Conservation (phyloP, 192 early-diverging fungal genomes). For the Linnemannia exigua region DNA sequence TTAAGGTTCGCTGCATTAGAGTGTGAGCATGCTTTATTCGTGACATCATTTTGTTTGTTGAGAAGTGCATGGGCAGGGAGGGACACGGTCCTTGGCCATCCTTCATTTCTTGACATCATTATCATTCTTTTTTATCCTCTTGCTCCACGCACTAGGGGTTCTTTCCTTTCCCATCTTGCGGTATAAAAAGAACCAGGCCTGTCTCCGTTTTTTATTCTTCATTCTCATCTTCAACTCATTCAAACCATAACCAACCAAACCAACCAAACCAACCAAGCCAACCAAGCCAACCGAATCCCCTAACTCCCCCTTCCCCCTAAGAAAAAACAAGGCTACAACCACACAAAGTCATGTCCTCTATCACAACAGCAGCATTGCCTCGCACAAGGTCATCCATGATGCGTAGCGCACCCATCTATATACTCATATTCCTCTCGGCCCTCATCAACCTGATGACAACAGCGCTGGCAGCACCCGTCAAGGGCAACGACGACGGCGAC, state of each 20-base stretch:
- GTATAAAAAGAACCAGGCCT: constrained; percentile 10
- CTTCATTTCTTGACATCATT: background rate
- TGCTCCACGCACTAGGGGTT: too few relatives aligned
- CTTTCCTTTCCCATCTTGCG: background rate
- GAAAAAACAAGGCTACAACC: background rate
- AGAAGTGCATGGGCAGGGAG: background rate
- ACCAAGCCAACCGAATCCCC: too few relatives aligned
- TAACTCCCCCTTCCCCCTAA: background rate
- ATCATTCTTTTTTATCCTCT: background rate
- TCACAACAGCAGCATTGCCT: constrained; percentile 15
- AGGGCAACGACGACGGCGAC: constrained; percentile 1
- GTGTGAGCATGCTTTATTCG: background rate
- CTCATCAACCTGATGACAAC: constrained; percentile 44
- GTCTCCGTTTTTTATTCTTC: constrained; percentile 1
- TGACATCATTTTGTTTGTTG: background rate
- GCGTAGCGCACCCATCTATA: constrained; percentile 24
- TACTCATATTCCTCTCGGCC: constrained; percentile 33
- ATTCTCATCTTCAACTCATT: constrained; percentile 7
- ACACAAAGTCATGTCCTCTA: constrained; percentile 12
- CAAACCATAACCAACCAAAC: background rate
- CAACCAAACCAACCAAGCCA: background rate
- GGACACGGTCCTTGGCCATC: background rate
- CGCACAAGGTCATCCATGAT: constrained; percentile 22
- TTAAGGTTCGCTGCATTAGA: background rate
- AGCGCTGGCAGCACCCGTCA: constrained; percentile 26